These are phyloP conservation scores for Coccinonectria pachysandricola DNA, from an alignment of 2,329 filamentous ascomycete genomes.

Conservation along the genomic window DNA sequence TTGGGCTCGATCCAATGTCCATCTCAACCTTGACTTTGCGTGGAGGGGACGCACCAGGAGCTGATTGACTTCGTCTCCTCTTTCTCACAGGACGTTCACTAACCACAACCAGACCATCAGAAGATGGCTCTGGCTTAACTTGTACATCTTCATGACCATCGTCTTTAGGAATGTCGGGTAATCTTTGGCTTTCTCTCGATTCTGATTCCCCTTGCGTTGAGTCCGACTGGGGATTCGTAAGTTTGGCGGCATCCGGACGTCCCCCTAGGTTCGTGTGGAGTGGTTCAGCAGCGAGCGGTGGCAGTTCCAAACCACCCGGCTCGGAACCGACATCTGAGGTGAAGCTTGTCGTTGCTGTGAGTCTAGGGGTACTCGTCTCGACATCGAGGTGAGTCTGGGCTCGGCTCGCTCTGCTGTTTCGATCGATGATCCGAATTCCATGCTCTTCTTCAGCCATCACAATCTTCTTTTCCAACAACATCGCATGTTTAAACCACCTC, in stretches of 20 bases:
- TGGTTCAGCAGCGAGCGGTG: conserved; percentile 15
- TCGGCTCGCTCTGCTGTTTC: conserved; percentile 6
- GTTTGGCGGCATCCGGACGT: conserved; percentile 2
- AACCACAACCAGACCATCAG: conserved; percentile 40
- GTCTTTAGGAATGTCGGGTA: conserved; percentile 12
- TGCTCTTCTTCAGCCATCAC: conserved; percentile 31
- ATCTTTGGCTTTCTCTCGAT: conserved; percentile 11
- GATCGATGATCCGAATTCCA: conserved; percentile 21
- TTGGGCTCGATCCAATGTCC: conserved; percentile 20
- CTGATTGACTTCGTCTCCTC: conserved; percentile 27
- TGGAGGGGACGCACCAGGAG: conserved; percentile 13
- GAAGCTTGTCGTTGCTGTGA: conserved; percentile 11
- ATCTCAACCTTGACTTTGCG: conserved; percentile 34
- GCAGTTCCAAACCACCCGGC: conserved; percentile 18
- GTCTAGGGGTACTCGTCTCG: conserved; percentile 4
- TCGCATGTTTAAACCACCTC: conserved; percentile 36
- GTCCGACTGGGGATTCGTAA: conserved; percentile 13
- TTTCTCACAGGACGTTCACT: conserved; percentile 40
- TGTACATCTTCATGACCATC: conserved; percentile 3
- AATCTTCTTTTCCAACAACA: conserved; percentile 32
- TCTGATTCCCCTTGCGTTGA: conserved; percentile 21
- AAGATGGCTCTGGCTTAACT: conserved; percentile 44
- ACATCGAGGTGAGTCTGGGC: conserved; percentile 4
- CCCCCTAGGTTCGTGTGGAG: conserved; percentile 4
- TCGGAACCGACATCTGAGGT: conserved; percentile 15